These are phyloP conservation scores for Gardenia jasminoides DNA, from an alignment of 257 asterid genomes.

Conservation along the genomic window DNA sequence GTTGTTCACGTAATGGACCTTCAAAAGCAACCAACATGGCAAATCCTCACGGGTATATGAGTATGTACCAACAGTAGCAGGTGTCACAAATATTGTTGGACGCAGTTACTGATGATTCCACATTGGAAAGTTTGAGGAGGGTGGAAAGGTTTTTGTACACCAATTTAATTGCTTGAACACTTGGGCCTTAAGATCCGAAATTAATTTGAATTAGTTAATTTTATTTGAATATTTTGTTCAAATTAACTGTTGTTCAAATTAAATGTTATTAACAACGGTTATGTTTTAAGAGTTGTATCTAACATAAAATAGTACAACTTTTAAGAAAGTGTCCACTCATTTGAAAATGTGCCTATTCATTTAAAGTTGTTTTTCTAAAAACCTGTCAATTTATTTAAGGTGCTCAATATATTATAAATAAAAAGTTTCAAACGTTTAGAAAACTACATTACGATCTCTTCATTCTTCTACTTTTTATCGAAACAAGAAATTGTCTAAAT, in stretches of 20 bases:
- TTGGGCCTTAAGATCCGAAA: no score
- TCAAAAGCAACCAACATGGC: conserved; percentile 32
- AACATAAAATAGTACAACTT: no score
- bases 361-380: neutral
- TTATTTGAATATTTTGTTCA: no score
- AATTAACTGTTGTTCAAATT: no score
- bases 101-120: no score
- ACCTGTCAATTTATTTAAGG: neutral
- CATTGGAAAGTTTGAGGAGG: no score
- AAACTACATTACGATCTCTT: neutral
- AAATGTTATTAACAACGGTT: no score
- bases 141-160: no score
- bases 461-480: neutral
- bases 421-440: neutral
- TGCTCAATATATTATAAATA: neutral
- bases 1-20: conserved; percentile 39
- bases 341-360: neutral
- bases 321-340: neutral
- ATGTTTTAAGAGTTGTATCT: neutral
- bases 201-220: no score
- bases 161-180: no score
- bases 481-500: neutral
- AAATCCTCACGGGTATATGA: conserved; percentile 37
- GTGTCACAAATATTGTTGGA: no score
- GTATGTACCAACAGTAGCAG: conserved; percentile 40